phyloP scores from a whole-genome alignment of 495 filamentous ascomycete species.

The Aspergillus sparsus region DNA sequence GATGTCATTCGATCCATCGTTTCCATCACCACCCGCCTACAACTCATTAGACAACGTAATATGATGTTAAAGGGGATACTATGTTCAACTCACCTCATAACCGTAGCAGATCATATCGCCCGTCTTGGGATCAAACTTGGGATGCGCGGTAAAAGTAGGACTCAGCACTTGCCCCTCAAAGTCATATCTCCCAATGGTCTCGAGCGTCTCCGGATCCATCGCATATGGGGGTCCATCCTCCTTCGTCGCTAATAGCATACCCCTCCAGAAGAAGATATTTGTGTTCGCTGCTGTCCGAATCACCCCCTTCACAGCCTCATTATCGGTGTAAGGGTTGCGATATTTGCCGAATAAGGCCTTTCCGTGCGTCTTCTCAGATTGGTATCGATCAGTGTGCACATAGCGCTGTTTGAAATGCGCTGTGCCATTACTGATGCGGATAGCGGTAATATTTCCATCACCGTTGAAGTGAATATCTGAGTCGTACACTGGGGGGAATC shows the following conservation, averaged over 20 bases:
- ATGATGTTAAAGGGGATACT: neutral
- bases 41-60: neutral
- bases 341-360: constrained; percentile 47
- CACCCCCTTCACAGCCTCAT: constrained; percentile 40
- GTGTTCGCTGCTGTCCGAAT: constrained; percentile 53
- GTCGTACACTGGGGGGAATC: neutral
- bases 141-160: constrained; percentile 58
- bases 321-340: constrained; percentile 53
- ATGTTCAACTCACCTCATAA: constrained; percentile 33
- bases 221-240: constrained; percentile 55
- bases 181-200: constrained; percentile 53
- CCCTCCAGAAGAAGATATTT: constrained; percentile 53
- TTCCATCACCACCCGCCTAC: constrained; percentile 21
- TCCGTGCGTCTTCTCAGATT: constrained; percentile 35
- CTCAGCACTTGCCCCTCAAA: constrained; percentile 55
- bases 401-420: constrained; percentile 53
- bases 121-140: constrained; percentile 57
- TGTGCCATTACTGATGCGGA: constrained; percentile 49
- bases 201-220: constrained; percentile 53
- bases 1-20: constrained; percentile 45
- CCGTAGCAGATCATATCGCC: constrained; percentile 57
- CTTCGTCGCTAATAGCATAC: constrained; percentile 51
- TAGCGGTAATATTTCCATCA: constrained; percentile 48
- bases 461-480: constrained; percentile 9
- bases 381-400: constrained; percentile 50